A percentile compares a stretch with the other conserved stretches of the same genome.
Evolutionary conservation across 306 rosid genomes (phyloP).

Genomic region (Prunus armeniaca): DNA sequence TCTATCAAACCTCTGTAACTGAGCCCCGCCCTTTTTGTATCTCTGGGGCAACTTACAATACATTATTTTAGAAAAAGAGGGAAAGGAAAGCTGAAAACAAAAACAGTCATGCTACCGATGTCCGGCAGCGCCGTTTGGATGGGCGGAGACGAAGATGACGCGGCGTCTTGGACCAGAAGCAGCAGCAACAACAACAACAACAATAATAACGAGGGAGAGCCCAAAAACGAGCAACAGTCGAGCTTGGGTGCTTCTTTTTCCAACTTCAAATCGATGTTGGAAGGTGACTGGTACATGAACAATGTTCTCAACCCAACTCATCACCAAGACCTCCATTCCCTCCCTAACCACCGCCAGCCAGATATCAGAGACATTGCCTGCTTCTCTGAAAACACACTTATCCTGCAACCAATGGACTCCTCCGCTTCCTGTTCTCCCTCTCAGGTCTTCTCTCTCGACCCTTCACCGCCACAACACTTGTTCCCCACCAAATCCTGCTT

Average conservation of each 20-base stretch:
- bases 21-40: background rate
- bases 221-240: constrained; percentile 30
- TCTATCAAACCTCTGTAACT: background rate
- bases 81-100: background rate
- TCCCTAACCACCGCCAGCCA: constrained; percentile 16
- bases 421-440: constrained; percentile 58
- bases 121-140: constrained; percentile 45
- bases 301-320: constrained; percentile 32
- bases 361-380: constrained; percentile 31
- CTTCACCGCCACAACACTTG: constrained; percentile 48
- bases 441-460: constrained; percentile 46
- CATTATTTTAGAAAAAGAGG: background rate
- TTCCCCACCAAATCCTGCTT: constrained; percentile 50
- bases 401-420: constrained; percentile 43
- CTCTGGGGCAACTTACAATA: background rate
- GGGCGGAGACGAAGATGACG: constrained; percentile 42
- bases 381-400: constrained; percentile 6
- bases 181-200: constrained; percentile 19
- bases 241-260: constrained; percentile 40
- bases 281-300: constrained; percentile 58
- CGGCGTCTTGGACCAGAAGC: constrained; percentile 53
- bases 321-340: constrained; percentile 26
- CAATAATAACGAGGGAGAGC: constrained; percentile 30
- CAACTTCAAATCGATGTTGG: constrained; percentile 70
- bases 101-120: constrained; percentile 32